These are phyloP conservation scores for Austroboletus niveus DNA, from an alignment of 1,284 basidiomycete genomes.

Conservation along the genomic window DNA sequence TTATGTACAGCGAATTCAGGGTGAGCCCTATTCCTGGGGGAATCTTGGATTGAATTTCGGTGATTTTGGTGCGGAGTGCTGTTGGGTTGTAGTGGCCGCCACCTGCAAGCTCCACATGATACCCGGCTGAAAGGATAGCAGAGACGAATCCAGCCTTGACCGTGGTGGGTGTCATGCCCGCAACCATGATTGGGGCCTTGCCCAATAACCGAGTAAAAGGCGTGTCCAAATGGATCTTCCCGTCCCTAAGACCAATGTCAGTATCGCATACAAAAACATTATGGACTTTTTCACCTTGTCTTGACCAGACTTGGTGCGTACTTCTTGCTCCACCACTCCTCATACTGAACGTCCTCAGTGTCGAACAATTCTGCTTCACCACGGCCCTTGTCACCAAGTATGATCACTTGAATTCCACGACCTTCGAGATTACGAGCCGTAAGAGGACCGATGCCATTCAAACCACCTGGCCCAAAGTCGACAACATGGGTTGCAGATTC, in stretches of 20 bases:
- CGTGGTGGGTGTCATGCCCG: constrained; percentile 96
- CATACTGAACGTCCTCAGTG: constrained; percentile 63
- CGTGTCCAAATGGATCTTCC: constrained; percentile 89
- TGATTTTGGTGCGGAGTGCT: constrained; percentile 86
- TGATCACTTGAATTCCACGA: constrained; percentile 86
- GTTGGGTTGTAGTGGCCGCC: constrained; percentile 95
- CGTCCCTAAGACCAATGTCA: constrained; percentile 58
- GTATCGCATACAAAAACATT: constrained; percentile 1
- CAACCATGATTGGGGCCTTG: constrained; percentile 98
- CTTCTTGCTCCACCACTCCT: constrained; percentile 90
- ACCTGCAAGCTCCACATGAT: constrained; percentile 95
- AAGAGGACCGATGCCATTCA: constrained; percentile 90
- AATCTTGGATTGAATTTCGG: constrained; percentile 83
- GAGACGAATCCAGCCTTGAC: constrained; percentile 92
- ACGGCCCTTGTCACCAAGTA: constrained; percentile 84
- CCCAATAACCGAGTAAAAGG: constrained; percentile 94
- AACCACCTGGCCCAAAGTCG: constrained; percentile 95
- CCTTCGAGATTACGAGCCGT: constrained; percentile 92
- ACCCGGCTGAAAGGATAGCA: constrained; percentile 91
- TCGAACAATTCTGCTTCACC: constrained; percentile 86
- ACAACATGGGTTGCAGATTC: constrained; percentile 89
- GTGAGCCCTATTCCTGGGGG: constrained; percentile 89
- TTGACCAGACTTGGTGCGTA: constrained; percentile 85
- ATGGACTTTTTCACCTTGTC: constrained; percentile 62
- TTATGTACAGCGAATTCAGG: constrained; percentile 96